Base-by-base conservation (phyloP, 768 basidiomycete genomes). In the Rhizopogon vesiculosus region DNA sequence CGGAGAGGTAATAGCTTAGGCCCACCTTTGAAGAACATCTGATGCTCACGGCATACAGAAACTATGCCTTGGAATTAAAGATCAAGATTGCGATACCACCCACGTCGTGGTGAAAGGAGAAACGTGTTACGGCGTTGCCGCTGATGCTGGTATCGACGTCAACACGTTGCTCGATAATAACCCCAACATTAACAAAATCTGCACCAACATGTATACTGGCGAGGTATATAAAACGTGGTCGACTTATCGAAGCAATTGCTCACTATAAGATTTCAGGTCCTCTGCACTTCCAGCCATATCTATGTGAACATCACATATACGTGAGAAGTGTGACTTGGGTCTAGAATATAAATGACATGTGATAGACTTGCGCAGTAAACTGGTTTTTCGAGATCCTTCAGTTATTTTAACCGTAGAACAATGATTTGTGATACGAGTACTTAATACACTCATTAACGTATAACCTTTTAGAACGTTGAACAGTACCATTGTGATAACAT, bases 101-200 rank as follows among this genome's bases (percentile, higher is more conserved):
- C 73, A 81, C 62, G 73, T 77, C 42, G 76, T 83, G 38, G 61
- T 66, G 22, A 42, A 61, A 0, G 80, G 78, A n/a, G 79, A 88
- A 62, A 76, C 69, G 35, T 89, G 88, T 69, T 59, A 50, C 1
- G 52, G 46, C 22, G 77, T 89, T 53, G 67, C 77, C 3, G 46
- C 56, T 0, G 64, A 55, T 22, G 75, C 76, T 55, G 73, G 71
- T 29, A 56, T 62, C 76, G 46, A n/a, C n/a, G 57, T 74, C 59
- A 72, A 60, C 40, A 78, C 78, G 19, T 71, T 90, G 22, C 65
- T 74, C 57, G 62, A 73, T 31, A 87, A 89, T 74, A 89, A 89
- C 72, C 86, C 82, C 3, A 84, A 88, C 62, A 66, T 89, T 54
- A 70, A 83, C 66, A 54, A 59, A 8, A 61, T 35, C 7, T 85